Evolutionary conservation across 352 stramenopile genomes (phyloP), one percentile per base, ranked within the genome.

Genomic region (Pythium brachiatum): DNA sequence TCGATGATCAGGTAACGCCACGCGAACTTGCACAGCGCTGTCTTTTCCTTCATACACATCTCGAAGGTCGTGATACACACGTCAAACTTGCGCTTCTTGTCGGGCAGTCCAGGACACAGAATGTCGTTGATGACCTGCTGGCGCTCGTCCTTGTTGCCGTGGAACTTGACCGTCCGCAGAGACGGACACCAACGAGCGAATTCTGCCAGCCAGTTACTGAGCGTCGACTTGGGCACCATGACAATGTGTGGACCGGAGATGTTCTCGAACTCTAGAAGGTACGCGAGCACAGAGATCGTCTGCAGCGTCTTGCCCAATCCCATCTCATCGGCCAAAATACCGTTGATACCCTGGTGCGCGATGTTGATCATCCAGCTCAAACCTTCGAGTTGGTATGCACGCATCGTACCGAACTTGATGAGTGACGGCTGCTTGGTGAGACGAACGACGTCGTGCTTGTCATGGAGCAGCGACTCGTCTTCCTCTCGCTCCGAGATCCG

Each of bases 351-450:
- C 64, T 99, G 98, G 68, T 99, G 96, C 56, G 98, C 95, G 9
- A 99, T 82, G 69, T 98, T 99, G 8, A 99, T 82, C 75, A 99
- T 94, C 97, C 97, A 99, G 69, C 97, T 97, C 48, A 99, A 77
- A n/a, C 97, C 98, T 69, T 94, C 84, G 23, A 99, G 68, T 74
- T 99, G 98, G 78, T 99, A 99, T 70, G 97, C 86, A 62, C 97
- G 92, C 96, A 99, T 99, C 2, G 71, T 91, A 36, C 95, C 91
- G 63, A 90, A 94, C 60, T 98, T 90, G 73, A 97, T 97, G n/a
- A 86, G 74, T 1, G 78, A 93, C 51, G 96, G 95, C 53, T 96
- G 89, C 57, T 97, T 88, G 12, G 89, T 94, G 41, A 98, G 78
- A 3, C 98, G 80, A 56, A 98, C 90, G 25, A 96, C 88, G 53